A percentile compares a stretch with the other conserved stretches of the same genome.
phyloP scores from a whole-genome alignment of 1,139 yeast genomes.

The Taiozyma sp. region DNA sequence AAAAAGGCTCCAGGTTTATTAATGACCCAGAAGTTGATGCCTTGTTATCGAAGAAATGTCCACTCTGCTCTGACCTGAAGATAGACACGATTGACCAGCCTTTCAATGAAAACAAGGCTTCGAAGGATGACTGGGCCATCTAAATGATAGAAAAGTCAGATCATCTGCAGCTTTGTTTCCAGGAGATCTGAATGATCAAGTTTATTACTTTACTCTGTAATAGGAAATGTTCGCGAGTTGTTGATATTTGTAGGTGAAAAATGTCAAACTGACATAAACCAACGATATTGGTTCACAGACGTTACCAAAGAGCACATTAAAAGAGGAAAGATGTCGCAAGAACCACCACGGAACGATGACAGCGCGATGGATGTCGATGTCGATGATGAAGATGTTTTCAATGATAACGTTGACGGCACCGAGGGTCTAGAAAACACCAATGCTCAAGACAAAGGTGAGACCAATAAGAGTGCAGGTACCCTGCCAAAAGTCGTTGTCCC shows the following conservation, averaged over 20 bases:
- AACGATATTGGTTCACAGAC: background rate
- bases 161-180: background rate
- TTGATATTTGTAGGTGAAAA: background rate
- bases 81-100: constrained; percentile 68
- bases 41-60: constrained; percentile 63
- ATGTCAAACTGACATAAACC: background rate
- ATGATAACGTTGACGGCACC: constrained; percentile 28
- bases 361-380: constrained; percentile 31
- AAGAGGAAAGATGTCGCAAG: background rate
- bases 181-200: too few relatives aligned
- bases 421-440: constrained; percentile 6
- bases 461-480: constrained; percentile 16
- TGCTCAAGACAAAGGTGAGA: constrained; percentile 13
- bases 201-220: background rate
- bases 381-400: constrained; percentile 33
- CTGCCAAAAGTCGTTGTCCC: constrained; percentile 30
- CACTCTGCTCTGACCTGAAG: constrained; percentile 73
- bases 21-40: constrained; percentile 44
- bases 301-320: background rate
- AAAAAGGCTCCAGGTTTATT: constrained; percentile 23
- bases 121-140: constrained; percentile 16
- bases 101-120: constrained; percentile 18
- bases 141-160: background rate
- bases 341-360: background rate
- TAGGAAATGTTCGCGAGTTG: background rate